Evolutionary conservation across 352 stramenopile species (phyloP).

Genomic region (Phytophthora niederhauseri): DNA sequence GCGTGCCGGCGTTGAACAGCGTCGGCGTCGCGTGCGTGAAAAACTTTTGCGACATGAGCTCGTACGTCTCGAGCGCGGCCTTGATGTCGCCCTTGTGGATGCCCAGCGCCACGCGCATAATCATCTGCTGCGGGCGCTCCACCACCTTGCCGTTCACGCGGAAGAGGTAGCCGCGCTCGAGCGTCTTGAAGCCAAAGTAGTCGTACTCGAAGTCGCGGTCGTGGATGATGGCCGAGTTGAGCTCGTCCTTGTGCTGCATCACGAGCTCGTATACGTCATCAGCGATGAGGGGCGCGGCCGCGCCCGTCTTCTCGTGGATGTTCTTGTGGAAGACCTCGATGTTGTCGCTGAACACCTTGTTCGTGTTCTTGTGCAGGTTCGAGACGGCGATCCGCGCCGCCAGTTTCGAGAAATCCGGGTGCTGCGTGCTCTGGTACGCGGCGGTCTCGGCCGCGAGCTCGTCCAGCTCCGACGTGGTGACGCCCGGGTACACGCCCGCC

Average conservation of each 20-base stretch:
- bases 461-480: slow-evolving; percentile 99
- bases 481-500: slow-evolving; percentile 97
- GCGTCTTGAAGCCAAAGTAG: slow-evolving; percentile 99
- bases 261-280: slow-evolving; percentile 96
- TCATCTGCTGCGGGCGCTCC: slow-evolving; percentile 99
- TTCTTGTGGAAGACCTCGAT: slow-evolving; percentile 96
- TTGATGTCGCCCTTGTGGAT: slow-evolving; percentile 98
- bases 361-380: slow-evolving; percentile 99
- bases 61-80: slow-evolving; percentile 97
- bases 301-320: slow-evolving; percentile 96
- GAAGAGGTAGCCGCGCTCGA: slow-evolving; percentile 98
- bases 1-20: slow-evolving; percentile 99
- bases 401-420: slow-evolving; percentile 99
- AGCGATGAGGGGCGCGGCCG: slow-evolving; percentile 93
- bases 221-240: slow-evolving; percentile 98
- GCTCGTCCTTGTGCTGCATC: slow-evolving; percentile 94
- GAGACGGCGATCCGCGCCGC: slow-evolving; percentile 98
- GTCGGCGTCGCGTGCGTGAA: slow-evolving; percentile 99
- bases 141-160: slow-evolving; percentile 95
- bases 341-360: slow-evolving; percentile 95
- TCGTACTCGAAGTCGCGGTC: slow-evolving; percentile 99
- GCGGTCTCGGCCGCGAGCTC: slow-evolving; percentile 98
- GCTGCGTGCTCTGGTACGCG: slow-evolving; percentile 97
- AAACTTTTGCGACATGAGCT: slow-evolving; percentile 97
- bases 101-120: slow-evolving; percentile 98